Conservation (phyloP, 805 yeast genomes). For the Zygosaccharomyces lentus region DNA sequence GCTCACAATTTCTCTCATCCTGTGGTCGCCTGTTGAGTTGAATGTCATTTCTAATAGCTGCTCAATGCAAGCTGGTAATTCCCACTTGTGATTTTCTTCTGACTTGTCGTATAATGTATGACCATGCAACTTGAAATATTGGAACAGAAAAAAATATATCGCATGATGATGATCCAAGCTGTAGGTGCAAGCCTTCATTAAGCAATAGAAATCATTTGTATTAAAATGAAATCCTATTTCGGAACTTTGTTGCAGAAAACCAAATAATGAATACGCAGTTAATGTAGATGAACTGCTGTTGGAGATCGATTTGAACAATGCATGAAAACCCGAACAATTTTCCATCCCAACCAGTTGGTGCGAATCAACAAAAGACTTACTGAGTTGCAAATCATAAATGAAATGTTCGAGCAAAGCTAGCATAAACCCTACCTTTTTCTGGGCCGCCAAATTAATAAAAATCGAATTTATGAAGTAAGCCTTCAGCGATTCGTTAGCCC, state of each 20-base stretch:
- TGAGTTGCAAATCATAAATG: constrained; percentile 9
- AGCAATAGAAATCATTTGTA: constrained; percentile 15
- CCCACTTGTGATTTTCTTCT: constrained; percentile 4
- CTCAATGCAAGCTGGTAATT: constrained; percentile 11
- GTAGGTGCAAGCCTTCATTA: constrained; percentile 12
- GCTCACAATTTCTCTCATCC: constrained; percentile 7
- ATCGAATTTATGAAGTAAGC: constrained; percentile 15
- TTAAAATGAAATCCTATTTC: constrained; percentile 11
- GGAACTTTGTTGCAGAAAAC: constrained; percentile 7
- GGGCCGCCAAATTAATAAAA: constrained; percentile 10
- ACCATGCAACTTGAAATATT: constrained; percentile 6
- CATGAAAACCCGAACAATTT: constrained; percentile 14
- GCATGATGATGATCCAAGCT: constrained; percentile 9
- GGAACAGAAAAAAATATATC: constrained; percentile 13
- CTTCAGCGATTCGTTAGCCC: constrained; percentile 13
- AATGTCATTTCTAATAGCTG: constrained; percentile 1
- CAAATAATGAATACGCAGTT: constrained; percentile 12
- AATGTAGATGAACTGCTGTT: constrained; percentile 15
- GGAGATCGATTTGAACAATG: constrained; percentile 14
- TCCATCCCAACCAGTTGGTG: constrained; percentile 7
- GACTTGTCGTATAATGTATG: constrained; percentile 3
- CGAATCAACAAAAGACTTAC: constrained; percentile 11
- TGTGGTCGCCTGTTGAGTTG: constrained; percentile 4
- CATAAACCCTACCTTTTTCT: constrained; percentile 13
- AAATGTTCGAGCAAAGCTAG: constrained; percentile 14